Base-by-base conservation (phyloP, 768 basidiomycete species). In the Tephrocybe sp. region DNA sequence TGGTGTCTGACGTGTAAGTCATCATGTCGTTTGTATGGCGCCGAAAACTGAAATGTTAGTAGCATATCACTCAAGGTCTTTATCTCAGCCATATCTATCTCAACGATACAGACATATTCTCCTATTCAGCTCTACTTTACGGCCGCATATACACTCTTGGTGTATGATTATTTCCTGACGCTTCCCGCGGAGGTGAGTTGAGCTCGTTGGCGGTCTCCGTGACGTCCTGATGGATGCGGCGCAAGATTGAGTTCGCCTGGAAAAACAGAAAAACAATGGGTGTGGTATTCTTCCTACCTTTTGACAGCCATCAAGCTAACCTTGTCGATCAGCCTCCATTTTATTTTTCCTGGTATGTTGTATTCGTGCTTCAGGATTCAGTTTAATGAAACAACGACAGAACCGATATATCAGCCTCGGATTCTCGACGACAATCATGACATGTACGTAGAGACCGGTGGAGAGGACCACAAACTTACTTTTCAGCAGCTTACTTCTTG, bases 101-200 rank as follows among this genome's bases (percentile, higher is more conserved):
- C 8, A 9, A 16, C 16, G 36, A 16, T 2, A 22, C 30, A 7
- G 24, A 38, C 4, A 22, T n/a, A 40, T 22, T 2, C 19, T 21
- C 25, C 30, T 34, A 3, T 23, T 2, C 18, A 53, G 52, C n/a
- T 13, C 12, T 55, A 54, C 24, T 54, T 49, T 33, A 45, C 41
- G 16, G 54, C 51, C 9, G 18, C 54, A 12, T 55, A 44, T 21
- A 19, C 57, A 10, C 36, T 60, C 10, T 22, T 60, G 42, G 38
- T 56, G 12, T 60, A 56, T 36, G 57, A 58, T 42, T 54, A 58
- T 18, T 33, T 33, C 41, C 41, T 60, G 45, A 60, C 59, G 15
- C 53, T 60, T 19, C 37, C 45, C 7, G 47, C 23, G 19, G 59
- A 60, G 44, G 59, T 56, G 21, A 27, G 41, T 11, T 38, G 13